Percentiles rank a stretch among this genome's conserved stretches.
Evolutionary conservation across 2,329 filamentous ascomycete genomes (phyloP).

Genomic region (Byssochlamys sp.): DNA sequence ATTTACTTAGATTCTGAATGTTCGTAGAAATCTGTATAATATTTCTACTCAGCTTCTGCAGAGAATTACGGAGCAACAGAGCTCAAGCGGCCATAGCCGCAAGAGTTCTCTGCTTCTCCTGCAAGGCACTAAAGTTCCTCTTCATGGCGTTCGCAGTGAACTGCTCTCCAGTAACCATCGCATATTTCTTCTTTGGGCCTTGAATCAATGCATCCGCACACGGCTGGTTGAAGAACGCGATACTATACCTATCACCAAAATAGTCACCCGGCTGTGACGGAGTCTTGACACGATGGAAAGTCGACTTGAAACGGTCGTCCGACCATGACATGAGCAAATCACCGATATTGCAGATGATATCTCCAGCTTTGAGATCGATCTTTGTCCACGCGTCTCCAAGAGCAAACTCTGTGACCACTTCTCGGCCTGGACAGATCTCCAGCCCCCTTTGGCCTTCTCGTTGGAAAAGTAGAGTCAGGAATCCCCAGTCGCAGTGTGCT

Average conservation of each 20-base stretch:
- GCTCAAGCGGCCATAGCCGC: neutral
- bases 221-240: constrained; percentile 59
- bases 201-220: constrained; percentile 50
- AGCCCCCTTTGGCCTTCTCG: constrained; percentile 51
- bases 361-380: constrained; percentile 45
- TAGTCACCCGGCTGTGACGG: constrained; percentile 46
- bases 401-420: constrained; percentile 51
- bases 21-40: neutral
- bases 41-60: neutral
- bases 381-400: constrained; percentile 55
- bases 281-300: constrained; percentile 56
- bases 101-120: constrained; percentile 36
- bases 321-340: constrained; percentile 59
- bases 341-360: constrained; percentile 57
- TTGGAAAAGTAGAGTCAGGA: constrained; percentile 56
- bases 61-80: neutral
- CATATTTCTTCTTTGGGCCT: constrained; percentile 54
- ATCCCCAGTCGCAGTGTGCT: constrained; percentile 55
- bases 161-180: constrained; percentile 49
- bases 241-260: constrained; percentile 53
- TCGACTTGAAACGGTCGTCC: constrained; percentile 59
- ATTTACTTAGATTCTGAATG: too few relatives aligned
- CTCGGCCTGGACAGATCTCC: constrained; percentile 56
- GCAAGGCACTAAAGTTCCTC: constrained; percentile 46
- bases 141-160: constrained; percentile 51